A percentile compares a stretch with the other conserved stretches of the same genome.
phyloP scores from a whole-genome alignment of 306 rosid genomes.

The Abrus precatorius region DNA sequence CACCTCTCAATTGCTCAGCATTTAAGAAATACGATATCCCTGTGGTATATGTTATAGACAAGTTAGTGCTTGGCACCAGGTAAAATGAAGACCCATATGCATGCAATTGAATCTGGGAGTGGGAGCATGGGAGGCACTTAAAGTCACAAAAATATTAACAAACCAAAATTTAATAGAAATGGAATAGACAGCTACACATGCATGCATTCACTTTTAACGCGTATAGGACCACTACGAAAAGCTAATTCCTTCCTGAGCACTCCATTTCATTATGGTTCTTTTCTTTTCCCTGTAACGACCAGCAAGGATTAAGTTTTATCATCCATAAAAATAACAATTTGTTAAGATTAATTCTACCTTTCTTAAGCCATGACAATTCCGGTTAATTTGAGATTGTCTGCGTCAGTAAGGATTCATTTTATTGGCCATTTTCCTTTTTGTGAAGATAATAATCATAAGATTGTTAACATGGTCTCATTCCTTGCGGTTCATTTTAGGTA shows the following conservation, averaged over 20 bases:
- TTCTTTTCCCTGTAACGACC: slow-evolving; percentile 18
- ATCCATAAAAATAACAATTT: background rate
- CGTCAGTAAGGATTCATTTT: background rate
- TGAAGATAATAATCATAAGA: too few relatives aligned
- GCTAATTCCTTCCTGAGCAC: slow-evolving; percentile 52
- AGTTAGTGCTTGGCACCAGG: slow-evolving; percentile 16
- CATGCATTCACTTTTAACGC: slow-evolving; percentile 57
- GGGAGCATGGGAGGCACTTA: slow-evolving; percentile 25
- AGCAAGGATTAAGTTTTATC: slow-evolving; percentile 10
- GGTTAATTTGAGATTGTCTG: slow-evolving; percentile 22
- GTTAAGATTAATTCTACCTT: too few relatives aligned
- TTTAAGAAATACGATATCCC: slow-evolving; percentile 19
- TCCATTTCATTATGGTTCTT: slow-evolving; percentile 44
- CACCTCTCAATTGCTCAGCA: slow-evolving; percentile 19
- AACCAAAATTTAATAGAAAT: slow-evolving; percentile 9
- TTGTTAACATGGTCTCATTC: too few relatives aligned
- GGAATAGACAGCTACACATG: slow-evolving; percentile 47
- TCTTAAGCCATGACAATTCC: background rate
- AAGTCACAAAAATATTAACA: background rate
- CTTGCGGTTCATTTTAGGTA: too few relatives aligned
- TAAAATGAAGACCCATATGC: slow-evolving; percentile 35
- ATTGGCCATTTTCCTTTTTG: background rate
- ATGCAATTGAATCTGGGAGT: slow-evolving; percentile 31
- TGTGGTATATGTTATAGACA: background rate
- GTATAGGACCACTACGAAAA: slow-evolving; percentile 51